Evolutionary conservation across 805 yeast species (phyloP).

Genomic region (Kluyveromyces siamensis): DNA sequence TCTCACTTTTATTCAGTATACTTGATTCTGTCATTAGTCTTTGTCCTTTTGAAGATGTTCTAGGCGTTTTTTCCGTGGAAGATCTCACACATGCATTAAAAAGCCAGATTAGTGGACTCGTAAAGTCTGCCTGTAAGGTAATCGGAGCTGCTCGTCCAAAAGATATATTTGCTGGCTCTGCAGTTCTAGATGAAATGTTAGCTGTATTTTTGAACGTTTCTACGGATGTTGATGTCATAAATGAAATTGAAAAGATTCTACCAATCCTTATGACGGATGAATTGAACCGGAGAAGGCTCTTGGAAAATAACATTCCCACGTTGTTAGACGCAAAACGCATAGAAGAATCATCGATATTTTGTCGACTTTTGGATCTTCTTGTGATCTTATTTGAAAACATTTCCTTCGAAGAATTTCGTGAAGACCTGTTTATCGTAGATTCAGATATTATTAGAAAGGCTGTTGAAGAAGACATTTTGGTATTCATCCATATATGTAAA

Average conservation of each 20-base stretch:
- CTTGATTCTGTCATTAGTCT: conserved; percentile 13
- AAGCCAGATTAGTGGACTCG: conserved; percentile 13
- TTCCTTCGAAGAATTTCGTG: conserved; percentile 11
- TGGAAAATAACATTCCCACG: conserved; percentile 13
- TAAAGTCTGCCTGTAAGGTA: conserved; percentile 19
- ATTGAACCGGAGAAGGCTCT: conserved; percentile 14
- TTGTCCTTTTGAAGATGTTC: conserved; percentile 17
- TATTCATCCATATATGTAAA: conserved; percentile 16
- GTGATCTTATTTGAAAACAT: conserved; percentile 7
- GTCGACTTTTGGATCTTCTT: conserved; percentile 20
- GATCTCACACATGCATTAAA: conserved; percentile 17
- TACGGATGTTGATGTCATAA: conserved; percentile 15
- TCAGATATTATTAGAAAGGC: conserved; percentile 9
- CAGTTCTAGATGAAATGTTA: conserved; percentile 15
- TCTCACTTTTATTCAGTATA: conserved; percentile 13
- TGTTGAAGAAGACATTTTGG: conserved; percentile 14
- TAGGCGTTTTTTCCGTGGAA: conserved; percentile 12
- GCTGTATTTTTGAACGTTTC: conserved; percentile 14
- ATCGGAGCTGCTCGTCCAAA: conserved; percentile 21
- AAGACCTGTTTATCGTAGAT: conserved; percentile 12
- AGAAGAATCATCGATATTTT: conserved; percentile 8
- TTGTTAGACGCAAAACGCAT: conserved; percentile 11
- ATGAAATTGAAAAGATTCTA: conserved; percentile 18
- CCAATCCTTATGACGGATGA: conserved; percentile 13
- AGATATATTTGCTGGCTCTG: conserved; percentile 16